Percentiles rank a stretch among this genome's conserved stretches.
phyloP scores from a whole-genome alignment of 805 yeast genomes.

The Metschnikowia continentalis region DNA sequence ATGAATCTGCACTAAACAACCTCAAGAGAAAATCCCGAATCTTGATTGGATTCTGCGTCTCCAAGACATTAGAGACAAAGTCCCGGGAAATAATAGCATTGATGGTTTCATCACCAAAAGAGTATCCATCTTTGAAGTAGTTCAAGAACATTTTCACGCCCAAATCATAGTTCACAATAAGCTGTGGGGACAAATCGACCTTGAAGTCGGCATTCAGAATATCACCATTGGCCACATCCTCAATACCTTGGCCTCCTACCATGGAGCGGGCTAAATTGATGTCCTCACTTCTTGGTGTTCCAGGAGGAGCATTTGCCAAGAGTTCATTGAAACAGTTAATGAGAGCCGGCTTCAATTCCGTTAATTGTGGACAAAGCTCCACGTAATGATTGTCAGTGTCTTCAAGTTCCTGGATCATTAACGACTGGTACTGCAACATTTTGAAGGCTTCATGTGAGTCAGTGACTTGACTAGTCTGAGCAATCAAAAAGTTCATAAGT shows the following conservation, averaged over 20 bases:
- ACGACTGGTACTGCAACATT: constrained; percentile 27
- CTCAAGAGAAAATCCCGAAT: constrained; percentile 21
- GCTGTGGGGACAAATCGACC: constrained; percentile 25
- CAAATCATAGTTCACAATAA: constrained; percentile 23
- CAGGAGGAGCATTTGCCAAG: background rate
- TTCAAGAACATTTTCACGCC: constrained; percentile 27
- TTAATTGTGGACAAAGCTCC: constrained; percentile 23
- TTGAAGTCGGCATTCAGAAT: constrained; percentile 10
- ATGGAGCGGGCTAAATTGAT: background rate
- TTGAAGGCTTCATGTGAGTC: constrained; percentile 14
- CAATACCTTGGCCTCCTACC: constrained; percentile 1
- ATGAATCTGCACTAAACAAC: constrained; percentile 9
- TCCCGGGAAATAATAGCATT: constrained; percentile 25
- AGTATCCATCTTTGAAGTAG: constrained; percentile 27
- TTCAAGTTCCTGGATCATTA: constrained; percentile 33
- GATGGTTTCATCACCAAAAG: constrained; percentile 32
- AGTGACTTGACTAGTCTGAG: background rate
- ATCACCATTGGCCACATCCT: no score
- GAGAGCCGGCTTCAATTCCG: constrained; percentile 16
- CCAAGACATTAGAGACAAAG: constrained; percentile 22
- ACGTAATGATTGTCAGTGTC: constrained; percentile 37
- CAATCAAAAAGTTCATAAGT: constrained; percentile 3
- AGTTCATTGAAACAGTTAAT: background rate
- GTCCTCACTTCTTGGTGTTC: background rate
- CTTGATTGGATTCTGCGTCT: constrained; percentile 15